Base-by-base conservation (phyloP, 2,329 filamentous ascomycete species). In the Fusarium acutatum region DNA sequence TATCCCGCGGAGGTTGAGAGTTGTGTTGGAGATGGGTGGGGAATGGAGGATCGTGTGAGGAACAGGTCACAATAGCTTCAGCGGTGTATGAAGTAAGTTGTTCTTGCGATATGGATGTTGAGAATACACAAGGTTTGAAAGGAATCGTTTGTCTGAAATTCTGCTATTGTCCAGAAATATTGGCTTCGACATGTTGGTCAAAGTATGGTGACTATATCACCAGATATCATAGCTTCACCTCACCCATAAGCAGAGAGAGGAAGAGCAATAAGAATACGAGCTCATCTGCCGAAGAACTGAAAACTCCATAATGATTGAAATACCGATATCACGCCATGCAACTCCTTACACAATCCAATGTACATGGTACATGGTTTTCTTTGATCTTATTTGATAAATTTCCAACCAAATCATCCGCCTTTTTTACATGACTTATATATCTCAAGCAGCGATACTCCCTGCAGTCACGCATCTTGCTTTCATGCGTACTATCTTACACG, bases 51-150 rank as follows among this genome's bases (percentile, higher is more conserved):
- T 75, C 73, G 60, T 65, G 67, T 67, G 71, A 70, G 71, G 28
- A 73, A 75, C 73, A 74, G 62, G 59, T 75, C 69, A 75, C 60
- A 43, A 52, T 32, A 49, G 54, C 57, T 50, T 65, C 59, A 65
- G 60, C 67, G 67, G 68, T 65, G 41, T 58, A 72, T 60, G n/a
- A 32, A 44, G 62, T 12, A 32, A 60, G 50, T 13, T 41, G 15
- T 20, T 22, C 26, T 34, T 41, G 37, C 32, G 37, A 59, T 46
- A 32, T 30, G n/a, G 7, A 32, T 41, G 18, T 30, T 13, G 24
- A 56, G n/a, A 28, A 28, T n/a, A 34, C 17, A 34, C 26, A 44
- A 38, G 28, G 12, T 5, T 3, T n/a, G 7, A 11, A 41, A 28
- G 24, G 7, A n/a, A 30, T 3, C 10, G 34, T 13, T 11, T 54